Evolutionary conservation across 2,329 filamentous ascomycete species (phyloP), one percentile per base, ranked within the genome.

Genomic region (Neoascochyta sp.): DNA sequence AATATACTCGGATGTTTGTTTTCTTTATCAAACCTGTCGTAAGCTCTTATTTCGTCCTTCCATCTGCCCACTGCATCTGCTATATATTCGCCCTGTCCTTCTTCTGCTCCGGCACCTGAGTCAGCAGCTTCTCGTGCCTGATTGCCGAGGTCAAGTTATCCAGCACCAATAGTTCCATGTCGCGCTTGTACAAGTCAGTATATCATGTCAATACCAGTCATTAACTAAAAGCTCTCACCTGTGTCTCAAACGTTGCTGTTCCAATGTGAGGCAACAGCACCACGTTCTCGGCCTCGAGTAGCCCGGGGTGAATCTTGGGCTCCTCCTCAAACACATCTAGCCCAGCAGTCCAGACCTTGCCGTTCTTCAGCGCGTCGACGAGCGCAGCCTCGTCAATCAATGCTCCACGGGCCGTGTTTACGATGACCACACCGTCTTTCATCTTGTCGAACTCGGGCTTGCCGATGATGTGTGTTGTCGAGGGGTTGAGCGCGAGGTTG

Each of bases 41-140:
- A n/a, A n/a, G n/a, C n/a, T n/a, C n/a, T n/a, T n/a, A n/a, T n/a
- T n/a, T n/a, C n/a, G n/a, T n/a, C n/a, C n/a, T n/a, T n/a, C n/a
- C n/a, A n/a, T n/a, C n/a, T n/a, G n/a, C n/a, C n/a, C n/a, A n/a
- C n/a, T n/a, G n/a, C n/a, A n/a, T n/a, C n/a, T n/a, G n/a, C n/a
- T n/a, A n/a, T n/a, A n/a, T n/a, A n/a, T 58, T 58, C 14, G 56
- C 51, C 35, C 49, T 53, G 21, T 48, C 45, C 33, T 52, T 45
- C 43, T 71, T 75, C 65, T 81, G 78, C 58, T 80, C 77, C 4
- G 73, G 69, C 22, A 81, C 72, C 39, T 73, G 68, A n/a, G 78
- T 81, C 34, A 80, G 58, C 53, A 81, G 57, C 36, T 68, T 68
- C 4, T 74, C 75, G 36, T 72, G 68, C 47, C 78, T 69, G 21